A percentile compares a stretch with the other conserved stretches of the same genome.
phyloP scores from a whole-genome alignment of 2,329 filamentous ascomycete species.

The Paracorniculantispora psalliotae region DNA sequence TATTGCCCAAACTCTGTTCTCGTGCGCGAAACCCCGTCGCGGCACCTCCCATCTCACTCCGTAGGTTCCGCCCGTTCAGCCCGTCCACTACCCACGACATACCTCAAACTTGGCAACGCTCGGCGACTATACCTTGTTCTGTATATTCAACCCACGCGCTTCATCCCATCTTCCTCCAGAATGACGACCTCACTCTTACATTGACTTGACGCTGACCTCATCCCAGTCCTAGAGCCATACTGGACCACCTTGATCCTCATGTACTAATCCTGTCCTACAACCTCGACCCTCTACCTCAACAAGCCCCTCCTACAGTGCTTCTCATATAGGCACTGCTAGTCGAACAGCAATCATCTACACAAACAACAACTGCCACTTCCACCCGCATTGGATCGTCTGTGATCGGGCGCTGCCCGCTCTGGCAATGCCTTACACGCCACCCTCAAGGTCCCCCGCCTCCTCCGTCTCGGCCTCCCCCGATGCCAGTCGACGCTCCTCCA shows the following conservation, averaged over 20 bases:
- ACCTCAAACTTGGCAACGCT: neutral
- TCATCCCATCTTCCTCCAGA: no score
- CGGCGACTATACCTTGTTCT: neutral
- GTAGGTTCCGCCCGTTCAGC: constrained; percentile 8
- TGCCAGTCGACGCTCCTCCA: constrained; percentile 54
- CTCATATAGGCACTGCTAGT: constrained; percentile 9
- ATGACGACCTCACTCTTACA: neutral
- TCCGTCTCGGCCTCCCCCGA: constrained; percentile 54
- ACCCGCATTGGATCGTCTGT: neutral
- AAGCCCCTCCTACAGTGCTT: constrained; percentile 11
- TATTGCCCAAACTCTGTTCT: constrained; percentile 12
- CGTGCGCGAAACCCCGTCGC: neutral
- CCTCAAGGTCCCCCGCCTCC: constrained; percentile 59
- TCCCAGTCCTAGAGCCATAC: constrained; percentile 9
- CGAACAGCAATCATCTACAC: neutral
- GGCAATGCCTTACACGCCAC: constrained; percentile 86
- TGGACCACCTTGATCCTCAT: constrained; percentile 5
- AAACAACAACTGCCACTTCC: neutral
- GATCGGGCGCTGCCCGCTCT: constrained; percentile 17
- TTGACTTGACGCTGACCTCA: neutral
- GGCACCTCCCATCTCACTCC: constrained; percentile 3
- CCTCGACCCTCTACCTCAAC: neutral
- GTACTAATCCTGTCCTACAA: neutral
- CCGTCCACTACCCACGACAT: neutral
- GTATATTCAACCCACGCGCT: neutral